Conservation (phyloP, 2,329 filamentous ascomycete genomes). For the Apiospora sp. region DNA sequence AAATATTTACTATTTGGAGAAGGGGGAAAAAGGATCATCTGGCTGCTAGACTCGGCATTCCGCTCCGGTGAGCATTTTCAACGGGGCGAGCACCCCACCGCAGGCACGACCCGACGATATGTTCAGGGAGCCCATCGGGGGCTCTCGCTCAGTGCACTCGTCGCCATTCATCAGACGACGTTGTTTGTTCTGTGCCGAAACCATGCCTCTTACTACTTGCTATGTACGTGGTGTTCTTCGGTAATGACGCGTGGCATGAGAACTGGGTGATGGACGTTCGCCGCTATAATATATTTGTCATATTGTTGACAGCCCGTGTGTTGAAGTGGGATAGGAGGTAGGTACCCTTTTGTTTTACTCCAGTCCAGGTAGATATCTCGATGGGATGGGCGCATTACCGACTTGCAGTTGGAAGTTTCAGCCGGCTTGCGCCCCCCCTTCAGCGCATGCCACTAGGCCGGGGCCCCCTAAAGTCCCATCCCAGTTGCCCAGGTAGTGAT, state of each 20-base stretch:
- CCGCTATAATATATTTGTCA: too few relatives aligned
- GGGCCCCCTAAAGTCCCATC: background rate
- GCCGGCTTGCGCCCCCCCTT: constrained; percentile 1
- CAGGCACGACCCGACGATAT: background rate
- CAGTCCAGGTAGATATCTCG: background rate
- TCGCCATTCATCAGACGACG: background rate
- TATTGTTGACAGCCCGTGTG: background rate
- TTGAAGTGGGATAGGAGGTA: background rate
- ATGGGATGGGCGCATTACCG: constrained; percentile 17
- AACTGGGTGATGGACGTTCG: too few relatives aligned
- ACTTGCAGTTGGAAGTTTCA: constrained; percentile 18
- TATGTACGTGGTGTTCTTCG: too few relatives aligned
- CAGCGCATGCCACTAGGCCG: constrained; percentile 9
- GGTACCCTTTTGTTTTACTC: too few relatives aligned
- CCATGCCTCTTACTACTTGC: background rate
- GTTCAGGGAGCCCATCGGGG: background rate
- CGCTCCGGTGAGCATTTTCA: constrained; percentile 22
- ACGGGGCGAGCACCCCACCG: constrained; percentile 19
- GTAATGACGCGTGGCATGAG: too few relatives aligned
- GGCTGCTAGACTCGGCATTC: constrained; percentile 23
- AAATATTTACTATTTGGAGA: background rate
- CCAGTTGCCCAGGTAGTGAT: background rate
- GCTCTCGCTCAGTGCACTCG: background rate
- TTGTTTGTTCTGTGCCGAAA: background rate
- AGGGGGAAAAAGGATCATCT: background rate